phyloP scores from a whole-genome alignment of 768 basidiomycete species.

The Lentinus tigrinus region DNA sequence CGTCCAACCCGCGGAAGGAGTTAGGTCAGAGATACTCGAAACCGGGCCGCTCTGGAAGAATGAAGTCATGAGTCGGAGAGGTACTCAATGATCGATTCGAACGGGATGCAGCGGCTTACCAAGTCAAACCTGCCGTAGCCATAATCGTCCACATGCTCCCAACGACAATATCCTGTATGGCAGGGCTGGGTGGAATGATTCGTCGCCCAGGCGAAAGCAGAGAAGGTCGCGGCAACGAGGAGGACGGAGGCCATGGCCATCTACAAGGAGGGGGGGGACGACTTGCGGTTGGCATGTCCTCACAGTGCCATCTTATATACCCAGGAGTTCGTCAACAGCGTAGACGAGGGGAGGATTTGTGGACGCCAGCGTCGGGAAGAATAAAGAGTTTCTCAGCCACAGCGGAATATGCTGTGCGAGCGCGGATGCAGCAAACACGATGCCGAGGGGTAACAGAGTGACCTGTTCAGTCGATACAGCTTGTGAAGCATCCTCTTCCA shows the following conservation, averaged over 20 bases:
- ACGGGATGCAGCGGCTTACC: neutral
- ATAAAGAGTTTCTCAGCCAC: neutral
- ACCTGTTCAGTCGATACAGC: no score
- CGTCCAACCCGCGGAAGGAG: constrained; percentile 49
- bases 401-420: neutral
- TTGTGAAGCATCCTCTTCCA: no score
- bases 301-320: no score
- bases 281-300: no score
- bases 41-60: constrained; percentile 11
- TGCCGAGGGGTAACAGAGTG: neutral
- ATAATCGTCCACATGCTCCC: neutral
- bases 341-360: neutral
- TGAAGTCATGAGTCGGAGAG: neutral
- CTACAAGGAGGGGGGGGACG: no score
- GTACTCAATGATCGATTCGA: neutral
- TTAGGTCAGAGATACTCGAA: constrained; percentile 37
- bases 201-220: constrained; percentile 4
- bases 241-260: constrained; percentile 10
- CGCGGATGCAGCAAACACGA: neutral
- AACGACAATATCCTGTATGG: constrained; percentile 7
- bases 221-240: constrained; percentile 7
- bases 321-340: neutral
- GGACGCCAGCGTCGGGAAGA: neutral
- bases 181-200: constrained; percentile 14
- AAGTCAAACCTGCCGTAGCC: constrained; percentile 5